Evolutionary conservation across 2,329 filamentous ascomycete genomes (phyloP).

Genomic region (Nannizzia gypsea): DNA sequence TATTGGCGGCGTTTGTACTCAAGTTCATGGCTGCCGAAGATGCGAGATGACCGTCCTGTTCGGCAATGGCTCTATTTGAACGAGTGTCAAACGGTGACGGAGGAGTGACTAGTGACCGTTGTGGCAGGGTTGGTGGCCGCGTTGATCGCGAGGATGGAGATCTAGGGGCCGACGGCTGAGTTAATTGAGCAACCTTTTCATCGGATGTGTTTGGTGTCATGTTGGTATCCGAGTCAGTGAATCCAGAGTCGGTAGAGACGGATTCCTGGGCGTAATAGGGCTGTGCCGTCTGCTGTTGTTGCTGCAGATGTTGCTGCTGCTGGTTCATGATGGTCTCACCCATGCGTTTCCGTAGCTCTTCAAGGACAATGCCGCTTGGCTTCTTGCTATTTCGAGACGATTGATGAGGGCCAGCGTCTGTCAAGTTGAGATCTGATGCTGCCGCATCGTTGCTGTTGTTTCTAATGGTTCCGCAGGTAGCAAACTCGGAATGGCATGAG

Average conservation of each 20-base stretch:
- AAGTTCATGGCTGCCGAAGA: neutral
- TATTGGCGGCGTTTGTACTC: neutral
- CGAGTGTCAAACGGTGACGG: neutral
- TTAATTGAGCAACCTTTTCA: neutral
- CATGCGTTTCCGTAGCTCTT: conserved; percentile 33
- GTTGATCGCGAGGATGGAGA: neutral
- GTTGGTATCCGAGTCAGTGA: conserved; percentile 3
- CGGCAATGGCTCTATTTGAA: neutral
- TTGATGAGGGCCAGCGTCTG: neutral
- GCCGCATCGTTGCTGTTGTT: neutral
- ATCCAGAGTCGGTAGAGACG: conserved; percentile 1
- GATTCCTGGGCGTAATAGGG: conserved; percentile 7
- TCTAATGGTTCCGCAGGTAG: neutral
- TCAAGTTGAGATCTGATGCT: neutral
- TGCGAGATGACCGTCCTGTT: neutral
- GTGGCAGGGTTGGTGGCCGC: neutral
- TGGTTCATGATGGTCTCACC: conserved; percentile 32
- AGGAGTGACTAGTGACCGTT: neutral
- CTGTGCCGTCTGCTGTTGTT: conserved; percentile 17
- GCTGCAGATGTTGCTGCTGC: neutral
- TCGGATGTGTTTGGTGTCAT: conserved; percentile 3
- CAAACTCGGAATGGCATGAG: neutral
- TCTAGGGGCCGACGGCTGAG: neutral
- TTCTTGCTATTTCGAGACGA: conserved; percentile 18
- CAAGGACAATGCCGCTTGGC: conserved; percentile 28